Base-by-base conservation (phyloP, 257 asterid genomes). In the Salvia splendens region DNA sequence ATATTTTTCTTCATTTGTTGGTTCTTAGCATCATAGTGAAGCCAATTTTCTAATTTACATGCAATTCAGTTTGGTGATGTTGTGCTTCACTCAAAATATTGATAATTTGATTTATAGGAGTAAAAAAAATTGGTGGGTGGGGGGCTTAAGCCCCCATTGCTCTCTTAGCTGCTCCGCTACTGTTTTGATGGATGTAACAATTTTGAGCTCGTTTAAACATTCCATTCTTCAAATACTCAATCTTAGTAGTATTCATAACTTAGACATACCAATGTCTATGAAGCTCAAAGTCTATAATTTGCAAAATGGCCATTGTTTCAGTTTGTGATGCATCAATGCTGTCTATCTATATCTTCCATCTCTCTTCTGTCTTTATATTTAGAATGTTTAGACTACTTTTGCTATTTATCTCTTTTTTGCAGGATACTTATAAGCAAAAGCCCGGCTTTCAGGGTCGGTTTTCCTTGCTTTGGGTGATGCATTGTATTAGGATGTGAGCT, bases 371-470 rank as follows among this genome's bases (percentile, higher is more conserved):
- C 24, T 48, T 48, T 7, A 48, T 48, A 48, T 48, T 14, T 48
- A 48, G 53, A 48, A 48, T 48, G 53, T 48, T 24, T 3, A 14
- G 6, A 51, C 14, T 20, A 51, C 17, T 51, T 17, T 51, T 51
- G 35, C 17, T 38, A 5, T 38, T 59, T 20, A 16, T 40, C 28
- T 42, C 30, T 14, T 12, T 57, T 42, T 17, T 17, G 11, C 51
- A 16, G 11, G 38, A 17, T 41, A 6, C 60, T 9, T 10, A 28
- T 28, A 60, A 40, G 11, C 38, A 4, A 33, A 4, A 3, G 5
- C 6, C 65, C 36, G 49, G 33, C 20, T 40, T 60, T 60, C 47
- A 5, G 50, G 65, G 33, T n/a, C 46, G 64, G 14, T 8, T 38
- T 8, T 58, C 1, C 14, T 24, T 17, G 12, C 36, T 11, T 10